Percentiles rank a stretch among this genome's conserved stretches.
Conservation (phyloP, 1,284 basidiomycete genomes). For the Sparassis latifolia region DNA sequence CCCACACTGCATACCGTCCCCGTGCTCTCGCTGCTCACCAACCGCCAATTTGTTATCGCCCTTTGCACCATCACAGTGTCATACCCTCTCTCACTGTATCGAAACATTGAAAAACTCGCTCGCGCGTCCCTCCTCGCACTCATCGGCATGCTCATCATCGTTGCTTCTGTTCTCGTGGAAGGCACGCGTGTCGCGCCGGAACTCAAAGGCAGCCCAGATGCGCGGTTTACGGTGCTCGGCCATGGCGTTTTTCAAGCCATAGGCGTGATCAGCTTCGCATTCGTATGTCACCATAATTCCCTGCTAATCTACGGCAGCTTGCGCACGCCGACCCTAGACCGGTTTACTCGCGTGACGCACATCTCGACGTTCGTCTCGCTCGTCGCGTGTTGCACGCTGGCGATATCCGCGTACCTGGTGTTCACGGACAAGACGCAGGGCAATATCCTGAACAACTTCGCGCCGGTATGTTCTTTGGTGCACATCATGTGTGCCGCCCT, state of each 20-base stretch:
- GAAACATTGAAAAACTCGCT: slow-evolving; percentile 95
- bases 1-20: slow-evolving; percentile 68
- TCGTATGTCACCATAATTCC: slow-evolving; percentile 92
- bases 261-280: slow-evolving; percentile 93
- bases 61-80: slow-evolving; percentile 85
- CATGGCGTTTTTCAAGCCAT: slow-evolving; percentile 87
- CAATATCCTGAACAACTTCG: slow-evolving; percentile 92
- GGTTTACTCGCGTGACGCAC: slow-evolving; percentile 92
- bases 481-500: no score
- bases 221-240: slow-evolving; percentile 68
- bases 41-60: slow-evolving; percentile 85
- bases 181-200: slow-evolving; percentile 77
- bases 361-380: slow-evolving; percentile 82
- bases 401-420: slow-evolving; percentile 86
- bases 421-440: slow-evolving; percentile 95
- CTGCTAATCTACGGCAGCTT: slow-evolving; percentile 93
- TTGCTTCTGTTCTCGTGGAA: slow-evolving; percentile 80
- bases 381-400: slow-evolving; percentile 77
- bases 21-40: slow-evolving; percentile 71
- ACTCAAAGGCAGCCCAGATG: slow-evolving; percentile 70
- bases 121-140: slow-evolving; percentile 88
- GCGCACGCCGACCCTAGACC: slow-evolving; percentile 88
- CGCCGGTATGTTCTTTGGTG: slow-evolving; percentile 39
- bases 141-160: slow-evolving; percentile 93
- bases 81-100: slow-evolving; percentile 92